A percentile compares a stretch with the other conserved stretches of the same genome.
These are phyloP conservation scores for Hypomyces rosellus DNA, from an alignment of 2,329 filamentous ascomycete genomes.

Conservation along the genomic window DNA sequence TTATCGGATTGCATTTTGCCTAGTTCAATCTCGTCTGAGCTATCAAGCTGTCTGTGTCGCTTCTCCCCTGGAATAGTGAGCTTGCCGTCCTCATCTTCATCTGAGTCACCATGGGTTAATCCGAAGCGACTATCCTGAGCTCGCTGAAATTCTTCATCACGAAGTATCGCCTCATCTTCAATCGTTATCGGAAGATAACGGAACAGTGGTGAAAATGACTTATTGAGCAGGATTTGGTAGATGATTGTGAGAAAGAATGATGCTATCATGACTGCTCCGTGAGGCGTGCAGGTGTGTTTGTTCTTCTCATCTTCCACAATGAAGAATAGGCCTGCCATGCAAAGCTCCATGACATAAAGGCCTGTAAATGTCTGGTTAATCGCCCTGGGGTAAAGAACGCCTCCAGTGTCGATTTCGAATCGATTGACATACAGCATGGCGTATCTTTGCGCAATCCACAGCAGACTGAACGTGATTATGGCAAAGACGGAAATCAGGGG, in stretches of 20 bases:
- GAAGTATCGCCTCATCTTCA: slow-evolving; percentile 88
- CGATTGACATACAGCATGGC: slow-evolving; percentile 92
- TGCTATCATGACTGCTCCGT: slow-evolving; percentile 81
- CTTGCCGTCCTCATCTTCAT: slow-evolving; percentile 33
- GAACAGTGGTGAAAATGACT: slow-evolving; percentile 77
- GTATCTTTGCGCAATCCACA: slow-evolving; percentile 96
- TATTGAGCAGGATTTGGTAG: slow-evolving; percentile 77
- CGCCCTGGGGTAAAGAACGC: slow-evolving; percentile 82
- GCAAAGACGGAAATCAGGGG: slow-evolving; percentile 91
- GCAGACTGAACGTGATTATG: slow-evolving; percentile 80
- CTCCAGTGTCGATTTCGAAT: slow-evolving; percentile 85
- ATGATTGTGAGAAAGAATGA: slow-evolving; percentile 61
- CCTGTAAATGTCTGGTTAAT: slow-evolving; percentile 96
- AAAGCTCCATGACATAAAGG: slow-evolving; percentile 90
- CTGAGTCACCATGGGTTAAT: slow-evolving; percentile 46
- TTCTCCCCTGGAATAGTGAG: slow-evolving; percentile 14
- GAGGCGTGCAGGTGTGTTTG: slow-evolving; percentile 57
- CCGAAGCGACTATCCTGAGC: slow-evolving; percentile 68
- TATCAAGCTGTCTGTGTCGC: slow-evolving; percentile 22
- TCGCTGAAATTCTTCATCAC: slow-evolving; percentile 81
- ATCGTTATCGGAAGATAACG: slow-evolving; percentile 89
- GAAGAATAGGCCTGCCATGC: slow-evolving; percentile 85
- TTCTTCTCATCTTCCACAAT: slow-evolving; percentile 55
- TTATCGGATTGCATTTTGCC: slow-evolving; percentile 28
- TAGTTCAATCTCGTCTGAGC: slow-evolving; percentile 34